Evolutionary conservation across 352 stramenopile species (phyloP), one percentile per base, ranked within the genome.

Genomic region (Elongisporangium undulatum): DNA sequence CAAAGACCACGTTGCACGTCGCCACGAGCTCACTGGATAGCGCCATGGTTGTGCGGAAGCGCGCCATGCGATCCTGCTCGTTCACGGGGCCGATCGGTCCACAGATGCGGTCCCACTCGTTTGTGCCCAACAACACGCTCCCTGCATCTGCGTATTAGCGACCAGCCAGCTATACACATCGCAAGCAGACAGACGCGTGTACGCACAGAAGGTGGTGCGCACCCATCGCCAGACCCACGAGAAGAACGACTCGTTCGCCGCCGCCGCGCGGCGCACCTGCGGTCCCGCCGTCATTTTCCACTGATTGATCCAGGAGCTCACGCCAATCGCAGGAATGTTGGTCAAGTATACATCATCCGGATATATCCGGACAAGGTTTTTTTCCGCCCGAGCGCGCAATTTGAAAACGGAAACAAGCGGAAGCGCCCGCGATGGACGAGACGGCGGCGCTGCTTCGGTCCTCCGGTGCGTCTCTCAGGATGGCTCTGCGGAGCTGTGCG

Each of bases 1-100:
- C 78, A 55, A 95, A 95, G 29, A 95, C 79, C 3, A 82, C 77
- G 41, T 92, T 87, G 65, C 85, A 91, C n/a, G 74, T 79, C 24
- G 72, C 71, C 34, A 87, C 77, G 24, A 94, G 82, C 41, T 68
- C 34, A 7, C 34, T 60, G 2, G 82, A 89, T 15, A 95, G 77
- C 38, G 82, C 82, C 48, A 91, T 29, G 51, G 74, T 77, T 49
- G 86, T 94, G 20, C 84, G 83, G 38, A 95, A 89, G 56, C 83
- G 84, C 58, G 85, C 74, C 10, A 87, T 77, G 20, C 82, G 82
- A 41, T 80, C 49, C 17, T 87, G 61, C 53, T 92, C 80, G 58
- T 92, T 78, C 29, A 82, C 71, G 0, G 59, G 34, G 12, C 66
- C 69, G 13, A 62, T 67, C 6, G 74, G 58, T 0, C 56, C 67